phyloP scores from a whole-genome alignment of 148 eudicot species.

The Rhododendron simsii region DNA sequence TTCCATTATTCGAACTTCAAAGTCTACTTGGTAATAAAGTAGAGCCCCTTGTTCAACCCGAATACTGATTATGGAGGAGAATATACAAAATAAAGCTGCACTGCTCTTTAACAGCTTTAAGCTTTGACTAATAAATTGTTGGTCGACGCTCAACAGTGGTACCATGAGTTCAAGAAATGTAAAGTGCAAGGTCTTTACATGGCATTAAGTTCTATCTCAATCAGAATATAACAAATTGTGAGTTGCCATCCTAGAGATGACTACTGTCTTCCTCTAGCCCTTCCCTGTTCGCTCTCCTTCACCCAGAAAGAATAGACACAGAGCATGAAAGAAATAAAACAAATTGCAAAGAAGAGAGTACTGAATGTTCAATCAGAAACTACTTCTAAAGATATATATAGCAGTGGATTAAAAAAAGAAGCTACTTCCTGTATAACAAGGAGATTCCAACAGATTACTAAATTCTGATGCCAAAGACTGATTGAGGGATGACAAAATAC shows the following conservation, averaged over 20 bases:
- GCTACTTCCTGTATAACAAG: not conserved
- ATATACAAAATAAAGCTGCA: not conserved
- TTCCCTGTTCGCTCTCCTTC: not conserved
- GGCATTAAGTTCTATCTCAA: not conserved
- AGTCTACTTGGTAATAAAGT: not conserved
- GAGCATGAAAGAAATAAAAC: not conserved
- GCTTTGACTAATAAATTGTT: not conserved
- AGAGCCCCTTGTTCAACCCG: not conserved
- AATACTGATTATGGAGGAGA: not conserved
- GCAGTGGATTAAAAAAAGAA: not conserved
- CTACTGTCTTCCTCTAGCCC: not conserved
- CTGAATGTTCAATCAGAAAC: not conserved
- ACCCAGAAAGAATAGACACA: not conserved
- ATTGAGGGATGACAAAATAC: slow-evolving; percentile 28
- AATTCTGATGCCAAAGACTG: not conserved
- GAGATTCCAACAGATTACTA: not conserved
- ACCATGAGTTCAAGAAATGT: slow-evolving; percentile 4
- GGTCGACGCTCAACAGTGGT: not conserved
- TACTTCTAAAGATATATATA: not conserved
- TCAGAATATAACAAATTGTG: not conserved
- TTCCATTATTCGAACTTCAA: not conserved
- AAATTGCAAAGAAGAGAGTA: not conserved
- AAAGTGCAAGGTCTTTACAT: not conserved
- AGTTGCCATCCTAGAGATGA: not conserved
- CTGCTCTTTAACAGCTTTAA: not conserved